Evolutionary conservation across 441 rosid genomes (phyloP).

Genomic region (Macaranga tanarius): DNA sequence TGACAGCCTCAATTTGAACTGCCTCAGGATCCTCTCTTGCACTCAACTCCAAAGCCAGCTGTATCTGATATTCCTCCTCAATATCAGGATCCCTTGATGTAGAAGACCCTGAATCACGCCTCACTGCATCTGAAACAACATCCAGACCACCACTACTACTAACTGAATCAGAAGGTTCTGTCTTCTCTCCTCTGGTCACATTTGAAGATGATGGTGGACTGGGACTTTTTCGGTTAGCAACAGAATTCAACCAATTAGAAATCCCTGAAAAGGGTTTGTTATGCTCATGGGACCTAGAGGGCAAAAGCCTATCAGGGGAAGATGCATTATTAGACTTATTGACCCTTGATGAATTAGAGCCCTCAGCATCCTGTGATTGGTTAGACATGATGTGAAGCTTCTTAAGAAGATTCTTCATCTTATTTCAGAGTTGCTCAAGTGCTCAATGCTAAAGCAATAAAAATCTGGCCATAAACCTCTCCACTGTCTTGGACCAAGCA

Average conservation of each 20-base stretch:
- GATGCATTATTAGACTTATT: slow-evolving; percentile 42
- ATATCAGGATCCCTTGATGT: slow-evolving; percentile 70
- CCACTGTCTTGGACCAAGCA: slow-evolving; percentile 75
- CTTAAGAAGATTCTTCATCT: slow-evolving; percentile 88
- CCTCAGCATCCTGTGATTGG: slow-evolving; percentile 64
- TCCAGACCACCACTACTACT: slow-evolving; percentile 42
- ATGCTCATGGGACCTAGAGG: slow-evolving; percentile 42
- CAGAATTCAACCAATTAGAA: slow-evolving; percentile 83
- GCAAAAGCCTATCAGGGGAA: slow-evolving; percentile 39
- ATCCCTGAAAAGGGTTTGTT: slow-evolving; percentile 74
- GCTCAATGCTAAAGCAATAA: slow-evolving; percentile 49
- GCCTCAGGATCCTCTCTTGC: slow-evolving; percentile 98
- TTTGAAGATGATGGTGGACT: slow-evolving; percentile 72
- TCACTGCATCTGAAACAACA: slow-evolving; percentile 45
- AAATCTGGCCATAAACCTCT: slow-evolving; percentile 60
- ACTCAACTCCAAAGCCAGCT: slow-evolving; percentile 87
- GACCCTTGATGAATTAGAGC: slow-evolving; percentile 58
- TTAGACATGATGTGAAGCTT: slow-evolving; percentile 69
- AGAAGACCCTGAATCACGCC: slow-evolving; percentile 53
- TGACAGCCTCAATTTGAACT: slow-evolving; percentile 91
- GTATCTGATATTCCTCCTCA: slow-evolving; percentile 96
- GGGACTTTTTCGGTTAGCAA: slow-evolving; percentile 57
- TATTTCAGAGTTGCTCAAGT: slow-evolving; percentile 31
- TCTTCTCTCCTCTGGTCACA: slow-evolving; percentile 40
- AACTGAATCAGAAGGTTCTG: slow-evolving; percentile 47